Percentiles rank a stretch among this genome's conserved stretches.
phyloP scores from a whole-genome alignment of 2,329 filamentous ascomycete species.

The Pseudocercospora fijiensis region DNA sequence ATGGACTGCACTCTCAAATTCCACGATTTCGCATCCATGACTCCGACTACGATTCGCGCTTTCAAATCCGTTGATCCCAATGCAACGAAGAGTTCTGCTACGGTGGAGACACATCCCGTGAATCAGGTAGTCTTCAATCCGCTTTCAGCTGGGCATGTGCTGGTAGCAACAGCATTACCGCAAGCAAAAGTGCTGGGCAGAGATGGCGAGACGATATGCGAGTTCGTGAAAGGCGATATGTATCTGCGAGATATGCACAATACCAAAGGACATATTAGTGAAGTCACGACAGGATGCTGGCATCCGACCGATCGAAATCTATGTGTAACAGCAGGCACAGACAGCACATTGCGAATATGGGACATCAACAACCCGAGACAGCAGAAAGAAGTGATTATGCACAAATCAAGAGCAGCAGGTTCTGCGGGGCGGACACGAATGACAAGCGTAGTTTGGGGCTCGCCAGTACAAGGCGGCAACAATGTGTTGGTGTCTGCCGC shows the following conservation, averaged over 20 bases:
- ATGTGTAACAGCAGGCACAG: constrained; percentile 87
- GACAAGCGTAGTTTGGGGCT: constrained; percentile 87
- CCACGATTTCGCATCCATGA: constrained; percentile 95
- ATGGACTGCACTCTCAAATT: constrained; percentile 89
- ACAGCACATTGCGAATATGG: constrained; percentile 96
- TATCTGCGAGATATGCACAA: constrained; percentile 96
- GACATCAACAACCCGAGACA: constrained; percentile 86
- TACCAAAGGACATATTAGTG: constrained; percentile 93
- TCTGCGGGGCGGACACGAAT: constrained; percentile 88
- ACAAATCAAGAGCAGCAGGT: constrained; percentile 88
- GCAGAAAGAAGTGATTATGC: constrained; percentile 91
- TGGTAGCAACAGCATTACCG: constrained; percentile 84
- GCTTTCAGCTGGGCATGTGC: constrained; percentile 72
- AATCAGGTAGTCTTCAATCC: constrained; percentile 86
- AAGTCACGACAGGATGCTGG: constrained; percentile 87
- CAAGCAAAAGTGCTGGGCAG: constrained; percentile 87
- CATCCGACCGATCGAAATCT: constrained; percentile 81
- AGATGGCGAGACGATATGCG: constrained; percentile 80
- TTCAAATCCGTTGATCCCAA: constrained; percentile 92
- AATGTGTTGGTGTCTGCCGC: constrained; percentile 79
- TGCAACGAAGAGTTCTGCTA: constrained; percentile 68
- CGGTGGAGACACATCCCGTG: constrained; percentile 80
- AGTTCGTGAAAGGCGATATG: constrained; percentile 98
- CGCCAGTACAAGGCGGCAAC: constrained; percentile 70
- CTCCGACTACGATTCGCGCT: constrained; percentile 85